These are phyloP conservation scores for Arctium minus DNA, from an alignment of 129 eudicot genomes.

Conservation along the genomic window DNA sequence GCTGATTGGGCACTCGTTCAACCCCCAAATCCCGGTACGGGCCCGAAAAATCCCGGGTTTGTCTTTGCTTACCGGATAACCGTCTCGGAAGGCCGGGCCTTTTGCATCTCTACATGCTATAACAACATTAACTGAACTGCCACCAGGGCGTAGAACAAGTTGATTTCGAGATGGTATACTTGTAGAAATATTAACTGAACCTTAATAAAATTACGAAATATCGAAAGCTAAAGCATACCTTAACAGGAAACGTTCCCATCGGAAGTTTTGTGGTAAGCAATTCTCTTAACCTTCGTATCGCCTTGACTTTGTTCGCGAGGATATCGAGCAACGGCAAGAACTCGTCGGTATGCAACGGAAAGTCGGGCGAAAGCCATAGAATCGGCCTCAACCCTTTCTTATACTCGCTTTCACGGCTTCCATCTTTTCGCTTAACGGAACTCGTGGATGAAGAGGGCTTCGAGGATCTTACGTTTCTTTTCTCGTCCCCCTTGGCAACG, in stretches of 20 bases:
- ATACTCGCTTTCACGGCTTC: slow-evolving; percentile 62
- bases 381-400: slow-evolving; percentile 91
- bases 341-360: slow-evolving; percentile 74
- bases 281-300: slow-evolving; percentile 76
- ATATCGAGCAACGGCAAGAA: slow-evolving; percentile 85
- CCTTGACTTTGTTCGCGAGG: slow-evolving; percentile 87
- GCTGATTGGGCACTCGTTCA: too few relatives aligned
- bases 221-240: slow-evolving; percentile 41
- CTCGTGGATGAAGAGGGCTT: slow-evolving; percentile 36
- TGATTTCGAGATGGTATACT: neutral
- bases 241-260: slow-evolving; percentile 80
- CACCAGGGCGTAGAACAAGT: neutral
- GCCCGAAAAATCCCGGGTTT: too few relatives aligned
- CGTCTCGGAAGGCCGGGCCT: too few relatives aligned
- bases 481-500: slow-evolving; percentile 31
- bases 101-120: too few relatives aligned
- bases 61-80: too few relatives aligned
- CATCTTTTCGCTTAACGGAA: slow-evolving; percentile 41
- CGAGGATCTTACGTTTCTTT: slow-evolving; percentile 24
- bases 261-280: slow-evolving; percentile 91
- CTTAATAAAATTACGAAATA: neutral
- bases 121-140: neutral
- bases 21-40: too few relatives aligned
- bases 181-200: neutral
- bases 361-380: slow-evolving; percentile 79